Base-by-base conservation (phyloP, 164 flowering plant genomes). In the Vitis labrusca region DNA sequence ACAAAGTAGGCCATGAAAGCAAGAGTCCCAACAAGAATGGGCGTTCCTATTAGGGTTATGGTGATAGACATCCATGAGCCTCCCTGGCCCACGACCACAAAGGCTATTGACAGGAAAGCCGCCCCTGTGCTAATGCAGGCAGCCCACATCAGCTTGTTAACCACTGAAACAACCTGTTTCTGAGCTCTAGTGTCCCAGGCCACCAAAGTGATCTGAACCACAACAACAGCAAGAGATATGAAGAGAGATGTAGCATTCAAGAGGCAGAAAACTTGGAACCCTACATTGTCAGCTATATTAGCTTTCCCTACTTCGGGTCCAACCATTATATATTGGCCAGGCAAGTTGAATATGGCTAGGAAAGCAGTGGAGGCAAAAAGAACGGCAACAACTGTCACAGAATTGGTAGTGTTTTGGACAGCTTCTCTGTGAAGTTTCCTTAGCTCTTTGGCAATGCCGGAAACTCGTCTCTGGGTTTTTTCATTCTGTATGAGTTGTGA, bases 181-280 rank as follows among this genome's bases (percentile, higher is more conserved):
- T 95, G 99, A 59, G 99, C 93, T 19, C 79, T 79, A 1, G 99
- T 91, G 71, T 95, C 98, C 99, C 99, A 95, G 2, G 94, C 97
- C 56, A 93, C 88, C 79, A 95, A 66, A 37, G 99, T 93, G 57
- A 95, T 93, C 77, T 93, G 97, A 74, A 95, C 96, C 61, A 95
- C 99, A 1, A 95, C 98, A 52, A 93, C 98, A 5, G 98, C 91
- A 10, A 93, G 84, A 53, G 98, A 89, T 57, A 95, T 88, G 76
- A 93, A 92, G 50, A 94, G 96, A 16, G 98, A 89, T 19, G 85
- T 80, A 0, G 98, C 85, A 73, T 95, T 89, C 56, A 93, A 65
- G 16, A 95, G 87, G 78, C 89, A 89, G 75, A 95, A 95, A 0
- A 82, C 78, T 14, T 76, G 85, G 68, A 95, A 95, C 16, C 90